A percentile compares a stretch with the other conserved stretches of the same genome.
Conservation (phyloP, 768 basidiomycete genomes). For the Auricularia auricula-judae region DNA sequence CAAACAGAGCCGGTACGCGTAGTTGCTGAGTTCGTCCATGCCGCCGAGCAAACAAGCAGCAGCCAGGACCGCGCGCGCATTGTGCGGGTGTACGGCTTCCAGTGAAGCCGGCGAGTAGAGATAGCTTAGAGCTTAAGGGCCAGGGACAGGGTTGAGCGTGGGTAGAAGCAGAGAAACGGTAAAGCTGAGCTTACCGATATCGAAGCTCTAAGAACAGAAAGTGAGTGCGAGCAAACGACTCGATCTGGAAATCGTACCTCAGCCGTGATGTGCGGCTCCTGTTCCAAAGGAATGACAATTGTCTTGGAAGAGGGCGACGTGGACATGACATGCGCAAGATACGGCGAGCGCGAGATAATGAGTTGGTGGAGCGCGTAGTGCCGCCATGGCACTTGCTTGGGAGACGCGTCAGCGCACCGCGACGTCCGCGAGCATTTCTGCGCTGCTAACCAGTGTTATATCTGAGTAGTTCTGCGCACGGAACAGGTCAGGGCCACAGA, state of each 20-base stretch:
- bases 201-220: conserved; percentile 45
- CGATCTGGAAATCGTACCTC: conserved; percentile 44
- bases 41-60: conserved; percentile 78
- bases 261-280: conserved; percentile 72
- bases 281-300: conserved; percentile 65
- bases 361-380: conserved; percentile 70
- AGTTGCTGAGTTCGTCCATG: conserved; percentile 74
- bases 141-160: conserved; percentile 7
- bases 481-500: not conserved
- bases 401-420: not conserved
- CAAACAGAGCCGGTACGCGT: conserved; percentile 68
- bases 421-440: not conserved
- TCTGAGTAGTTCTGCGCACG: conserved; percentile 65
- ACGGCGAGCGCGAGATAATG: conserved; percentile 79
- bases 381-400: conserved; percentile 9
- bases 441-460: conserved; percentile 53
- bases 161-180: not conserved
- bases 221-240: conserved; percentile 8
- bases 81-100: conserved; percentile 57
- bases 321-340: conserved; percentile 79
- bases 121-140: conserved; percentile 55
- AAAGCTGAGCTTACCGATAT: conserved; percentile 41
- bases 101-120: conserved; percentile 67
- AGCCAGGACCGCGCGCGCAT: conserved; percentile 77
- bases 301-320: conserved; percentile 49